A percentile compares a stretch with the other conserved stretches of the same genome.
Evolutionary conservation across 1,284 basidiomycete species (phyloP).

Genomic region (Sporisorium sorghi): DNA sequence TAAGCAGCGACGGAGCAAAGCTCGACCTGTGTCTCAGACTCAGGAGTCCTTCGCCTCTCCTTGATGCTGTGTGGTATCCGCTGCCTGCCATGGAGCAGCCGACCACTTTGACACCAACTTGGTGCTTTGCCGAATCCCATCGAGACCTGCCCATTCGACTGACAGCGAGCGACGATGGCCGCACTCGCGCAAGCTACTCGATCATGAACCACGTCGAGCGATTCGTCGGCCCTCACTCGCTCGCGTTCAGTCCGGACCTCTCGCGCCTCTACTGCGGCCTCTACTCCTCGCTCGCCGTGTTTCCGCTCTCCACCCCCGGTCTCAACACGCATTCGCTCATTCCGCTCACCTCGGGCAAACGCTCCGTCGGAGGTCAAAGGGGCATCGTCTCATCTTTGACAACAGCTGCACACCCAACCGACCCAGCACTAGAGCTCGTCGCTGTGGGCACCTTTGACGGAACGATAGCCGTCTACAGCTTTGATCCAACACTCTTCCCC

Average conservation of each 20-base stretch:
- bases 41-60: constrained; percentile 45
- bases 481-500: constrained; percentile 20
- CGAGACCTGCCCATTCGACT: constrained; percentile 53
- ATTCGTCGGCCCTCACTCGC: constrained; percentile 53
- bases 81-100: constrained; percentile 24
- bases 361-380: constrained; percentile 34
- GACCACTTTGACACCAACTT: constrained; percentile 17
- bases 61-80: constrained; percentile 59
- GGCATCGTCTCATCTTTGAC: constrained; percentile 54
- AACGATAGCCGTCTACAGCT: constrained; percentile 53
- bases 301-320: constrained; percentile 51
- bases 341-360: constrained; percentile 23
- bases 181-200: constrained; percentile 49
- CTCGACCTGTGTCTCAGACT: not conserved
- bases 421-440: constrained; percentile 44
- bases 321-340: constrained; percentile 49
- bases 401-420: constrained; percentile 15
- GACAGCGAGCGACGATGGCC: constrained; percentile 38
- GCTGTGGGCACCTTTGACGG: constrained; percentile 57
- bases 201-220: constrained; percentile 62
- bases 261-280: constrained; percentile 56
- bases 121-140: constrained; percentile 57
- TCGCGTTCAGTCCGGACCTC: constrained; percentile 56
- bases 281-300: constrained; percentile 30
- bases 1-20: not conserved